Evolutionary conservation across 1,139 yeast genomes (phyloP).

Genomic region (Magnusiomyces clavatus): DNA sequence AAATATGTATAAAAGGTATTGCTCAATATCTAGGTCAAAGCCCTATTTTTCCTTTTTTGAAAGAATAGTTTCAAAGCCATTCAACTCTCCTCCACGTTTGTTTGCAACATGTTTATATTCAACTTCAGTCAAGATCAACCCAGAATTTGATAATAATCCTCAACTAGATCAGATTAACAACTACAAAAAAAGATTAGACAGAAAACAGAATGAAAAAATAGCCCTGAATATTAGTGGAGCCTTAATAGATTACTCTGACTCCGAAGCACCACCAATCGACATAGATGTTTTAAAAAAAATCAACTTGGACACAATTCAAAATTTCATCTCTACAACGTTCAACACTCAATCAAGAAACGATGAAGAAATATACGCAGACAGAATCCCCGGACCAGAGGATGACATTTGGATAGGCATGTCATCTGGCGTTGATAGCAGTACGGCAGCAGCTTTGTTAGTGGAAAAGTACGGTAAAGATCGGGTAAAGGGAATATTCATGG

Average conservation of each 20-base stretch:
- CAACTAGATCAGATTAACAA: neutral
- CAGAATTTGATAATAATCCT: neutral
- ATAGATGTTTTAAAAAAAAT: too few species aligned
- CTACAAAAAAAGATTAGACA: neutral
- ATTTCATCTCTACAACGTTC: too few species aligned
- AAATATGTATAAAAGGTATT: too few species aligned
- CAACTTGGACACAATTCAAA: too few species aligned
- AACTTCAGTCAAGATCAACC: neutral
- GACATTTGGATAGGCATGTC: constrained; percentile 84
- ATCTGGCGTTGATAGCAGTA: constrained; percentile 93
- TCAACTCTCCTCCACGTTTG: too few species aligned
- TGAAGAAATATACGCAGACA: neutral
- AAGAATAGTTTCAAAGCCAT: too few species aligned
- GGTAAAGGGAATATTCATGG: constrained; percentile 82
- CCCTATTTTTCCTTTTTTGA: too few species aligned
- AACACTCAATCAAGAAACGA: neutral
- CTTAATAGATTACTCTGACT: too few species aligned
- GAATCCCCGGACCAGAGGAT: constrained; percentile 34
- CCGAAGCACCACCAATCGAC: too few species aligned
- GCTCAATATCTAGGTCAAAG: too few species aligned
- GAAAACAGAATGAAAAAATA: neutral
- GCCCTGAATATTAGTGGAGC: neutral
- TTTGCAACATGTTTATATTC: too few species aligned
- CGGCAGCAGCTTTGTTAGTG: constrained; percentile 69
- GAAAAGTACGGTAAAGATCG: constrained; percentile 35